Base-by-base conservation (phyloP, 1,284 basidiomycete genomes). In the Pyrrhoderma lamaoense region DNA sequence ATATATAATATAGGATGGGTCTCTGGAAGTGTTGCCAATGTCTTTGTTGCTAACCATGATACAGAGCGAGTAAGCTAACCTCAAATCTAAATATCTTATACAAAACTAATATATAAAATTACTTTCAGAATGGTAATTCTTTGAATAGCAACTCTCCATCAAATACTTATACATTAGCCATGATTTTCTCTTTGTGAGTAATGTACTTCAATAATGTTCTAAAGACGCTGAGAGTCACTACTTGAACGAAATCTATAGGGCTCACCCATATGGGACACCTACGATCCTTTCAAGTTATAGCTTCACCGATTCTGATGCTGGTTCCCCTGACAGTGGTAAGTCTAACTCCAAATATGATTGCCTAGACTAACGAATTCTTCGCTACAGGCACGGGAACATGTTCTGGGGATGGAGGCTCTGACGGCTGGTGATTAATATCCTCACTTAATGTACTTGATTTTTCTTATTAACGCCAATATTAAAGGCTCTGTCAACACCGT, bases 21-120 rank as follows among this genome's bases (percentile, higher is more conserved):
- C 2, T 37, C 73, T 0, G 71, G 79, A 4, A 64, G 64, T 0
- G 60, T 63, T 31, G 82, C 82, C 0, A 85, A 86, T 57, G 75
- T 81, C 18, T 85, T 85, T 55, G 80, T 85, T 2, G 70, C 74
- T 0, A 82, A 85, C 59, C 82, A 85, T 56, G 83, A 85, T 58
- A 84, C 82, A 0, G 83, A 85, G 62, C 66, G 82, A 38, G 81
- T 81, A 56, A 45, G 73, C 50, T 14, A 22, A 1, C 21, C 9
- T 23, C 19, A 38, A 8, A 36, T 43, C n/a, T 7, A 22, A 7
- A 40, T 18, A 27, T 14, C 13, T 18, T 27, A 8, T 25, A 40
- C 16, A 42, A 53, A 36, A 51, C 8, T 43, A 25, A 23, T n/a
- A 42, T 8, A 37, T 22, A 22, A 13, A 1, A 7, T 1, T 27